Conservation (phyloP, 768 basidiomycete species). For the Tricholoma hemisulphureum region DNA sequence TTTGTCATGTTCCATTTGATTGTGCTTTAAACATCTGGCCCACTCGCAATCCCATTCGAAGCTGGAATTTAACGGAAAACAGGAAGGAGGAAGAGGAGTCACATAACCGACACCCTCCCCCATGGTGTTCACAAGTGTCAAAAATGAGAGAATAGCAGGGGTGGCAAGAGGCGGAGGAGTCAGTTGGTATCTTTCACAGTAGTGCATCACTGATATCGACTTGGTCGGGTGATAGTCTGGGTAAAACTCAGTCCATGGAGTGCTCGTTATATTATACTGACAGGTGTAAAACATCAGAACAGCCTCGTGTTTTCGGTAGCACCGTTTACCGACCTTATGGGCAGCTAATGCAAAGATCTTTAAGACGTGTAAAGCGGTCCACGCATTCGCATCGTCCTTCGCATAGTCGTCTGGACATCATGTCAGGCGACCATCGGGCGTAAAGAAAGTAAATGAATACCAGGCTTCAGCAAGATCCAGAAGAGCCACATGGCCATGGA, state of each 20-base stretch:
- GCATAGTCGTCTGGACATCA: conserved; percentile 45
- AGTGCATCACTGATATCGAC: conserved; percentile 36
- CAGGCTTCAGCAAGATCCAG: conserved; percentile 66
- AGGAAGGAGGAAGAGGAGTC: conserved; percentile 28
- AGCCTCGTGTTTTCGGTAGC: background rate
- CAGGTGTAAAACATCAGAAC: conserved; percentile 5
- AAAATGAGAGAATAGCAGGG: conserved; percentile 71
- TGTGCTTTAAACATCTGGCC: conserved; percentile 50
- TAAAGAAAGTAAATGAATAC: conserved; percentile 35
- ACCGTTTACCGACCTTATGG: conserved; percentile 42
- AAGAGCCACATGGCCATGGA: conserved; percentile 76
- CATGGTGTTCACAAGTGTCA: conserved; percentile 49
- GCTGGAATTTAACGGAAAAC: conserved; percentile 32
- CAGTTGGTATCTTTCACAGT: conserved; percentile 45
- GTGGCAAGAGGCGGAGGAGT: conserved; percentile 61
- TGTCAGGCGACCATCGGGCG: background rate
- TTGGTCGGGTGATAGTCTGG: conserved; percentile 29
- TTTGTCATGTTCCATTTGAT: conserved; percentile 29
- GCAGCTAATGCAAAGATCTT: conserved; percentile 68
- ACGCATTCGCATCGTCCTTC: conserved; percentile 37
- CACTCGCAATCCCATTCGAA: conserved; percentile 73
- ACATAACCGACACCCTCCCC: conserved; percentile 26
- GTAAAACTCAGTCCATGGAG: conserved; percentile 58
- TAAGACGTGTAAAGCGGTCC: conserved; percentile 48
- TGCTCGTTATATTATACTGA: conserved; percentile 61